Evolutionary conservation across 495 filamentous ascomycete genomes (phyloP), one percentile per base, ranked within the genome.

Genomic region (Xylaria longipes): DNA sequence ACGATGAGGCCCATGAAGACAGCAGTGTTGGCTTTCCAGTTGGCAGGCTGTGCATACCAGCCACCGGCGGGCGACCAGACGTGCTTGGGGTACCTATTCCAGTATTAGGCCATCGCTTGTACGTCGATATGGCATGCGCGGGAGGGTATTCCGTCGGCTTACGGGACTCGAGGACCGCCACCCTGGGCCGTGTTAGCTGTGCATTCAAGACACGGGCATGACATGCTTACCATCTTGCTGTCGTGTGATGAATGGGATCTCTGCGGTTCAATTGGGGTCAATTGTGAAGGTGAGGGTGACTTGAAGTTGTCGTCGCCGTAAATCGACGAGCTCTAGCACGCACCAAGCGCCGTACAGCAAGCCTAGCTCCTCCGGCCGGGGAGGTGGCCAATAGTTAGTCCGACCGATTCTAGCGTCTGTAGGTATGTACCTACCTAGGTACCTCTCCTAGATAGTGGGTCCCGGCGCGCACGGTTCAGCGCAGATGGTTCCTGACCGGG

Each of bases 1-100:
- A 94, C 74, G 58, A 97, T 87, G 62, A 91, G 89, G 2, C 84
- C 85, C 63, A 87, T 86, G 84, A 94, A 90, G 69, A 97, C 85
- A n/a, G 93, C 93, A 11, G 96, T 99, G 84, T 99, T 99, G 48
- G 84, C 80, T 82, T 91, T 97, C 97, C 97, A 99, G 87, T 99
- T 99, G 73, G 85, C 84, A 12, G 96, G 96, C 80, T 94, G 95
- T 39, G 91, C 83, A 83, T 99, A 99, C 96, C 97, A 99, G 77
- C 96, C 96, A 86, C 96, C 96, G 69, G 96, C 87, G 71, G 96
- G 96, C 78, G 96, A 98, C 96, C 96, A 99, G 85, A 99, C 93
- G 86, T 99, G 94, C 86, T 97, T 97, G 79, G 96, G 96, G 83
- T 97, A 98, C 79, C 95, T 98, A 72, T 64, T 37, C 33, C 33